Evolutionary conservation across 1,139 yeast species (phyloP).

Genomic region (Geotrichum reessii): DNA sequence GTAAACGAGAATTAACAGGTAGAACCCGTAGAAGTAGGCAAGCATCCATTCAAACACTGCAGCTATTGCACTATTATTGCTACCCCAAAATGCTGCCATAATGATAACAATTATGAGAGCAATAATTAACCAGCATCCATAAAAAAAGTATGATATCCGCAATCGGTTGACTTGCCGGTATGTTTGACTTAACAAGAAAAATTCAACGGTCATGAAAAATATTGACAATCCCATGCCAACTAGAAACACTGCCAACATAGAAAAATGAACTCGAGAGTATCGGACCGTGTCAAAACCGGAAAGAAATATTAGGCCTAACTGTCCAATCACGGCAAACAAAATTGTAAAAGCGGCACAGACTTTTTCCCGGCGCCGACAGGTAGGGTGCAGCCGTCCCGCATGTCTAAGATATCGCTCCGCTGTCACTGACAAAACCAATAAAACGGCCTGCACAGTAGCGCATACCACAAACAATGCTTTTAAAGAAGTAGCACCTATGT

Average conservation of each 20-base stretch:
- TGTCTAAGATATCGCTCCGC: slow-evolving; percentile 53
- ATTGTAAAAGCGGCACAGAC: slow-evolving; percentile 49
- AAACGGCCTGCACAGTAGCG: slow-evolving; percentile 69
- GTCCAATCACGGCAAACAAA: slow-evolving; percentile 56
- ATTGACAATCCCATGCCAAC: slow-evolving; percentile 61
- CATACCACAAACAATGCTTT: slow-evolving; percentile 79
- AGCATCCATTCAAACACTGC: slow-evolving; percentile 74
- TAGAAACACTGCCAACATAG: slow-evolving; percentile 71
- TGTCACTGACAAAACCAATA: slow-evolving; percentile 59
- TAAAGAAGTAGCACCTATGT: slow-evolving; percentile 79
- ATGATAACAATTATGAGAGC: slow-evolving; percentile 66
- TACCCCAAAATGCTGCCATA: slow-evolving; percentile 51
- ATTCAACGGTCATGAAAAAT: slow-evolving; percentile 53
- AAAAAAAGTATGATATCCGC: slow-evolving; percentile 43
- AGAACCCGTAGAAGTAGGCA: slow-evolving; percentile 74
- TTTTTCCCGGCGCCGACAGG: slow-evolving; percentile 45
- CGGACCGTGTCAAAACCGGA: slow-evolving; percentile 64
- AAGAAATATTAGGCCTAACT: slow-evolving; percentile 68
- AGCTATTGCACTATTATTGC: slow-evolving; percentile 44
- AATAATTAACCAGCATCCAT: slow-evolving; percentile 58
- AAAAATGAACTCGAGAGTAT: slow-evolving; percentile 55
- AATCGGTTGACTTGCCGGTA: slow-evolving; percentile 39
- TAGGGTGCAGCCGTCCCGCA: slow-evolving; percentile 50
- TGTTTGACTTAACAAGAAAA: slow-evolving; percentile 55
- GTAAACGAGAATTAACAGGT: slow-evolving; percentile 57